phyloP scores from a whole-genome alignment of 169 alveolate genomes.

The Amoebophrya sp. region DNA sequence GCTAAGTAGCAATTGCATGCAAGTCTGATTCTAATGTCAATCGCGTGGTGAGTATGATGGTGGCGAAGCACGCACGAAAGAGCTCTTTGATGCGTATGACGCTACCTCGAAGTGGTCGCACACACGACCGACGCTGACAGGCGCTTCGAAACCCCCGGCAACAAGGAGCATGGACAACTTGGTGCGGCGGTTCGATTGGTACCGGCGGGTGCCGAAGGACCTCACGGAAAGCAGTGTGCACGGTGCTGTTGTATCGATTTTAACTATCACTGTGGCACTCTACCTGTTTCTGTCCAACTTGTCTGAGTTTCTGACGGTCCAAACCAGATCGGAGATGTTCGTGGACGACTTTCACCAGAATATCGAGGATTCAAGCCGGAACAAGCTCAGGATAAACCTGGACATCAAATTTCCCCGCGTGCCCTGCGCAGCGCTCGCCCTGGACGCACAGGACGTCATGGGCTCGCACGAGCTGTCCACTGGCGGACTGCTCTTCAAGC shows the following conservation, averaged over 20 bases:
- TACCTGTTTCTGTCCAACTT: not conserved
- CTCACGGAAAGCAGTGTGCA: not conserved
- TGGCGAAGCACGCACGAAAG: no score
- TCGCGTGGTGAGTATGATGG: no score
- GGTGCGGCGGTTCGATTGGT: not conserved
- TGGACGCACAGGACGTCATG: conserved; percentile 17
- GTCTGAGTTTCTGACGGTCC: not conserved
- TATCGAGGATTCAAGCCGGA: no score
- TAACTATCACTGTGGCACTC: not conserved
- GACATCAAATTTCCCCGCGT: not conserved
- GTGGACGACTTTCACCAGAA: not conserved
- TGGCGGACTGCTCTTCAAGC: not conserved
- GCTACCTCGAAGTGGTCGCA: no score
- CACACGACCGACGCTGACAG: no score
- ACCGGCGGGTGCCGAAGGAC: not conserved
- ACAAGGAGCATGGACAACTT: not conserved
- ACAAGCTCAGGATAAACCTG: not conserved
- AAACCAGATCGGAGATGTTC: not conserved
- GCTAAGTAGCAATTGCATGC: no score
- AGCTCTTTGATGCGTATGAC: no score
- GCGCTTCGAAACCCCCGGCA: no score
- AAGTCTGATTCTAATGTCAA: no score
- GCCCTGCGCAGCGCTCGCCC: not conserved
- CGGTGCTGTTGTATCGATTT: not conserved
- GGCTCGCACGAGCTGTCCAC: not conserved